Evolutionary conservation across 2,329 filamentous ascomycete genomes (phyloP), one percentile per base, ranked within the genome.

Genomic region (Talaromyces rugulosus): DNA sequence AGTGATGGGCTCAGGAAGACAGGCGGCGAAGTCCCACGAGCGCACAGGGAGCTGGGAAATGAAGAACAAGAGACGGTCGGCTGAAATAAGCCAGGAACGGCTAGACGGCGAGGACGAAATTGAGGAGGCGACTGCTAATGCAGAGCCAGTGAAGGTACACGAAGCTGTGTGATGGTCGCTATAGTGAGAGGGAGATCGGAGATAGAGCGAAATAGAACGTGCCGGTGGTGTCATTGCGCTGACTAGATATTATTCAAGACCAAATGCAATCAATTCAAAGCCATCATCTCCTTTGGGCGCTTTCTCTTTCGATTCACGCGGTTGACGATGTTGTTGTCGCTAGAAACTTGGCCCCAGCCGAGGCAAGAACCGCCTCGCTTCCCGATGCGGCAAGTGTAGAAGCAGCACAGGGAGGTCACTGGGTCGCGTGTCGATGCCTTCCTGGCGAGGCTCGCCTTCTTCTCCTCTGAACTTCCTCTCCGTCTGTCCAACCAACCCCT

Each of bases 11-110:
- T 31, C 30, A 12, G 16, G 18, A 8, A 28, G 30, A 53, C 27
- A 53, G 14, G 58, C 65, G 33, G 69, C 73, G 23, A 74, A 73
- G 16, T 77, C 78, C 1, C 80, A 85, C 68, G 83, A 85, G 71
- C 74, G 83, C 51, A 75, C 81, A 18, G 83, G 82, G 0, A 86
- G 83, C 63, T 87, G 84, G 84, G 84, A 86, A 69, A 70, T 86
- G 71, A 77, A 77, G 59, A 66, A 74, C 52, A 67, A 71, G 18
- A 70, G 69, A 69, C 73, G 65, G 67, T 69, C 63, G 56, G 60
- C 66, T 30, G 51, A 66, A 61, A 56, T 59, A 47, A 59, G 65
- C 31, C 64, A 65, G 18, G 60, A 62, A 31, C 63, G 80, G 64
- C 79, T 81, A 63, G 80, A 82, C 59, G 77, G 76, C 7, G 76